These are phyloP conservation scores for Yarrowia galli DNA, from an alignment of 1,139 yeast species.

Conservation along the genomic window DNA sequence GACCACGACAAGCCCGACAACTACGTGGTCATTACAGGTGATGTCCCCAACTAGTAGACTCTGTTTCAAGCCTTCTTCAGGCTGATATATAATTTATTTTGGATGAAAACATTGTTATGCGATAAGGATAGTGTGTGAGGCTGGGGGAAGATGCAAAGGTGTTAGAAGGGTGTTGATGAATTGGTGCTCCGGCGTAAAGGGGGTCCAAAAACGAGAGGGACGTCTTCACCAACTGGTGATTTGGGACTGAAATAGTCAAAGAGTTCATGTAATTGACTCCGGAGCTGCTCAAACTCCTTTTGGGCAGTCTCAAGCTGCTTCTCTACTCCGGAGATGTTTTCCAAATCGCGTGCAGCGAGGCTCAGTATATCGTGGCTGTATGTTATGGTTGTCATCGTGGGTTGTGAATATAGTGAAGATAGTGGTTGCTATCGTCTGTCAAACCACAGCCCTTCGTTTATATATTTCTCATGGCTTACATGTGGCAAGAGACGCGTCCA, in stretches of 20 bases:
- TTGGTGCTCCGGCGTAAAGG: background rate
- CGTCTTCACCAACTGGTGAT: background rate
- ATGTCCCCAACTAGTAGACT: slow-evolving; percentile 2
- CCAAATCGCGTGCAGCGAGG: slow-evolving; percentile 11
- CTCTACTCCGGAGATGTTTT: slow-evolving; percentile 7
- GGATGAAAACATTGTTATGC: background rate
- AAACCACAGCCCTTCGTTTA: background rate
- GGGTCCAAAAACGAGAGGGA: background rate
- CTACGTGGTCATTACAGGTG: slow-evolving; percentile 8
- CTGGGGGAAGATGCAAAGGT: background rate
- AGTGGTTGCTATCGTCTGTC: background rate
- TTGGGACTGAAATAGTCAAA: background rate
- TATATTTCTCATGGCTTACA: background rate
- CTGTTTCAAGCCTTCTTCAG: background rate
- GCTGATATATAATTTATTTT: background rate
- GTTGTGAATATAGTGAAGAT: background rate
- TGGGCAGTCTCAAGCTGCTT: background rate
- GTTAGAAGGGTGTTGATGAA: background rate
- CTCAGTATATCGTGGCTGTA: background rate
- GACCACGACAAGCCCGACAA: slow-evolving; percentile 42
- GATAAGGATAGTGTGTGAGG: background rate
- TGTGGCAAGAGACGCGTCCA: slow-evolving; percentile 18
- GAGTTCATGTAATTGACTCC: background rate
- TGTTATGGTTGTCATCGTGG: background rate
- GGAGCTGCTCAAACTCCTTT: background rate